These are phyloP conservation scores for Tricholomella constricta DNA, from an alignment of 768 basidiomycete genomes.

Conservation along the genomic window DNA sequence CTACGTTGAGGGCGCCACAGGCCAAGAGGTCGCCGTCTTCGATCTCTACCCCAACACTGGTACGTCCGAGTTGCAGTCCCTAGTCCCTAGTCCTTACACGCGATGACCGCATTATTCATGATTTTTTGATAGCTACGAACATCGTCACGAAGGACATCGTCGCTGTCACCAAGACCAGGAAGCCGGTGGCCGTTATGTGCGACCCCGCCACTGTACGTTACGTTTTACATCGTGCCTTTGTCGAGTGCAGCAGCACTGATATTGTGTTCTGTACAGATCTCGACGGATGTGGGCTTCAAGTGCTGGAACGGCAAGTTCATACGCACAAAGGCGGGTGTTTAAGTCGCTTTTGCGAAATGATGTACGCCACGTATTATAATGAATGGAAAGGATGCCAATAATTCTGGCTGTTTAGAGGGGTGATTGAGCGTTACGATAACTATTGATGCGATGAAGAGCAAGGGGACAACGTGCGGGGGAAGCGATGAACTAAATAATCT, in stretches of 20 bases:
- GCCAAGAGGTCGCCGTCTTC: constrained; percentile 59
- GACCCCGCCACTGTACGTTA: constrained; percentile 47
- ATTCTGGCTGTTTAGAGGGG: neutral
- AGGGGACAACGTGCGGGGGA: too few relatives aligned
- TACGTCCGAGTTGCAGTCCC: constrained; percentile 28
- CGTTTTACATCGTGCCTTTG: neutral
- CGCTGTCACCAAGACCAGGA: constrained; percentile 45
- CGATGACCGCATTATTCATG: neutral
- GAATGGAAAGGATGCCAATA: neutral
- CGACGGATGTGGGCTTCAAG: constrained; percentile 50
- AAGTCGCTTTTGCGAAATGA: neutral
- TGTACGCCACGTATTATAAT: neutral
- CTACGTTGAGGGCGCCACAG: constrained; percentile 51
- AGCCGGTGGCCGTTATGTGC: constrained; percentile 54
- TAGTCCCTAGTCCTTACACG: neutral
- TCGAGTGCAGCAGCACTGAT: neutral
- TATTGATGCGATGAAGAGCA: too few relatives aligned
- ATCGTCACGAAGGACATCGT: constrained; percentile 51
- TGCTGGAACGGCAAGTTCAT: constrained; percentile 51
- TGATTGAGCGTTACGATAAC: neutral
- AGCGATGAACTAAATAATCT: too few relatives aligned
- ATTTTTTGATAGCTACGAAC: constrained; percentile 39
- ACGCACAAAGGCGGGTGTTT: constrained; percentile 35
- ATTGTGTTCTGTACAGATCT: constrained; percentile 30
- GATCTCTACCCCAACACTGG: constrained; percentile 60